These are phyloP conservation scores for Bonnemaisonia californica DNA, from an alignment of 31 red algal species.

Conservation along the genomic window DNA sequence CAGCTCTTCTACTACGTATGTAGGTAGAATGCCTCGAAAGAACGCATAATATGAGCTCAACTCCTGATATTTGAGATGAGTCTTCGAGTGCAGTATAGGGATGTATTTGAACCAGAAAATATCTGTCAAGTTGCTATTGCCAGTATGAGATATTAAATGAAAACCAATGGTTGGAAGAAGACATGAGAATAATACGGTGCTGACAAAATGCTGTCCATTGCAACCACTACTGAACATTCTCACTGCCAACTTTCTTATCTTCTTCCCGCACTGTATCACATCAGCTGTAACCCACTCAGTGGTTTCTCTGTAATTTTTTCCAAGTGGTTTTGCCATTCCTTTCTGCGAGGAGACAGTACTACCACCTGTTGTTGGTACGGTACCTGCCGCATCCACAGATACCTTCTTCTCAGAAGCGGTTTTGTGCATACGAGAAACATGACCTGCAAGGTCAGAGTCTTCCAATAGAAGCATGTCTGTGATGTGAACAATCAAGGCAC, in stretches of 20 bases:
- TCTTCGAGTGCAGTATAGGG: not conserved
- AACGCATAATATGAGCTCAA: not conserved
- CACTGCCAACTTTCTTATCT: not conserved
- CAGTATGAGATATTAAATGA: not conserved
- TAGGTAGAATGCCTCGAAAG: not conserved
- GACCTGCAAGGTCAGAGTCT: not conserved
- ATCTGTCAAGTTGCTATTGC: not conserved
- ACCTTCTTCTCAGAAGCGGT: too few relatives aligned
- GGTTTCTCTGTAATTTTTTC: too few relatives aligned
- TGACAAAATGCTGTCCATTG: slow-evolving; percentile 2
- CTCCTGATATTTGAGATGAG: slow-evolving; percentile 18
- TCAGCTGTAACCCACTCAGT: not conserved
- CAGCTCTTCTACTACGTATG: not conserved
- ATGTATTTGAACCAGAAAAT: not conserved
- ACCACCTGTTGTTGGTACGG: too few relatives aligned
- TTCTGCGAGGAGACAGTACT: too few relatives aligned
- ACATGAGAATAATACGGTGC: not conserved
- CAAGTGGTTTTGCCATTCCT: too few relatives aligned
- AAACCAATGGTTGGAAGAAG: slow-evolving; percentile 8
- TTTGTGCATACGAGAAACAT: not conserved
- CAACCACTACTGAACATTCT: too few relatives aligned
- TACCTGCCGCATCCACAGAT: too few relatives aligned
- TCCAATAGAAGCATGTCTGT: not conserved
- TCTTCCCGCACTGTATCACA: not conserved
- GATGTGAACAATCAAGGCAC: not conserved